Evolutionary conservation across 2,329 filamentous ascomycete genomes (phyloP).

Genomic region (Nakataea oryzae): DNA sequence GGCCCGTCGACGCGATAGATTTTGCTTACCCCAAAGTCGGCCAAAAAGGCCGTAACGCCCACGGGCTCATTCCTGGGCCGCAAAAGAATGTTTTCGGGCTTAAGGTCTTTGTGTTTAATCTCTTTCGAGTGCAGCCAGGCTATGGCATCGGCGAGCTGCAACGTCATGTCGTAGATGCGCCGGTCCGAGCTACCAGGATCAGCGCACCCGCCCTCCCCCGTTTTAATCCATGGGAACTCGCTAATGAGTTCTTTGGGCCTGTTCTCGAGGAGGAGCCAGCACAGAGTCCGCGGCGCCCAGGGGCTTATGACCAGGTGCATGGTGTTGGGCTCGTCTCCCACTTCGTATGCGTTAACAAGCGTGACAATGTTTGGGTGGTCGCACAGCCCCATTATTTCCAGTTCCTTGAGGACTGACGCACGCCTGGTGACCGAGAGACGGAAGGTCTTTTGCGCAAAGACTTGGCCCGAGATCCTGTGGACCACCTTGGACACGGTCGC

Average conservation of each 20-base stretch:
- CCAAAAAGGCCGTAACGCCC: neutral
- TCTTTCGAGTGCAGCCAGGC: slow-evolving; percentile 4
- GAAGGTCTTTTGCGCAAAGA: neutral
- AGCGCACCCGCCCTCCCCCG: neutral
- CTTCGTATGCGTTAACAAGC: slow-evolving; percentile 6
- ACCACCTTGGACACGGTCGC: neutral
- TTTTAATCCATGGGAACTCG: slow-evolving; percentile 5
- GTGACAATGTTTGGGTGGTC: slow-evolving; percentile 6
- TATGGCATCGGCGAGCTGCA: slow-evolving; percentile 4
- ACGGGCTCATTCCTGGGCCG: neutral
- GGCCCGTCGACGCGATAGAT: neutral
- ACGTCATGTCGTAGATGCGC: slow-evolving; percentile 3
- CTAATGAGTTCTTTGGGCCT: neutral
- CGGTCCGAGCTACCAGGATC: neutral
- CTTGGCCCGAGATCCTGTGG: neutral
- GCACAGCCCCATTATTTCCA: slow-evolving; percentile 5
- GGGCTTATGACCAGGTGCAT: slow-evolving; percentile 7
- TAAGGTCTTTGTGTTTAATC: slow-evolving; percentile 11
- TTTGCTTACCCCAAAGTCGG: slow-evolving; percentile 4
- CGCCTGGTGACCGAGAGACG: neutral
- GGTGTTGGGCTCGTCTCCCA: neutral
- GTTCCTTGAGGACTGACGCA: slow-evolving; percentile 5
- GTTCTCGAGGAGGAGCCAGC: neutral
- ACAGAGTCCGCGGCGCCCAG: slow-evolving; percentile 7
- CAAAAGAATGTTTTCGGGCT: slow-evolving; percentile 9